Evolutionary conservation across 352 stramenopile genomes (phyloP), one percentile per base, ranked within the genome.

Genomic region (Phytophthora cactorum): DNA sequence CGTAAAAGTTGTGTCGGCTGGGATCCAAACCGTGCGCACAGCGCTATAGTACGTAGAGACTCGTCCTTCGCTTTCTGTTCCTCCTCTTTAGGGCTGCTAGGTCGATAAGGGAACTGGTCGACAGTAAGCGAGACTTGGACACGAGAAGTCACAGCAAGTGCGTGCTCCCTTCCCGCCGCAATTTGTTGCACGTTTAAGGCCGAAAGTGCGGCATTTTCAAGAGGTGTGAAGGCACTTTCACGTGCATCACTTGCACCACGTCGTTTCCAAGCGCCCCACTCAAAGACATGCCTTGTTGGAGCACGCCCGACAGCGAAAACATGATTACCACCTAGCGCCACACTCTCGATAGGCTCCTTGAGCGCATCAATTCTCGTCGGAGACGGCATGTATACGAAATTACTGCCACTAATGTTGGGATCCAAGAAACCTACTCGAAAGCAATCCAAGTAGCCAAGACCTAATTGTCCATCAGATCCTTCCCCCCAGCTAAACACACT

Each of bases 401-500:
- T 92, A 59, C 80, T 92, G 28, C 84, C 75, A 39, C 84, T 84
- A 17, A 93, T 84, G 44, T 91, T 77, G 1, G 85, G 74, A 31
- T 92, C 85, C 6, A 92, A 70, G 47, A 86, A 92, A 2, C 85
- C 85, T 11, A 92, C 83, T 8, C 78, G 71, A 43, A 91, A 93
- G 14, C 70, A 68, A 56, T 93, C 81, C 4, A 76, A 78, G 51
- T 87, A 90, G 0, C 85, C 81, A 1, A 93, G 55, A 1, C 85
- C 85, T 12, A 92, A 74, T 47, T 93, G 85, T 0, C 85, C 83
- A 45, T 93, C 85, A 1, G 83, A 93, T 34, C 84, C 86, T 66
- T 93, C 84, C 0, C 86, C 86, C 82, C 84, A 93, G 22, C 83
- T 81, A 43, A 90, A 90, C 5, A 92, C 77, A 22, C 75, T 87